A percentile compares a stretch with the other conserved stretches of the same genome.
Conservation (phyloP, 495 filamentous ascomycete genomes). For the Chaetomium fimeti region DNA sequence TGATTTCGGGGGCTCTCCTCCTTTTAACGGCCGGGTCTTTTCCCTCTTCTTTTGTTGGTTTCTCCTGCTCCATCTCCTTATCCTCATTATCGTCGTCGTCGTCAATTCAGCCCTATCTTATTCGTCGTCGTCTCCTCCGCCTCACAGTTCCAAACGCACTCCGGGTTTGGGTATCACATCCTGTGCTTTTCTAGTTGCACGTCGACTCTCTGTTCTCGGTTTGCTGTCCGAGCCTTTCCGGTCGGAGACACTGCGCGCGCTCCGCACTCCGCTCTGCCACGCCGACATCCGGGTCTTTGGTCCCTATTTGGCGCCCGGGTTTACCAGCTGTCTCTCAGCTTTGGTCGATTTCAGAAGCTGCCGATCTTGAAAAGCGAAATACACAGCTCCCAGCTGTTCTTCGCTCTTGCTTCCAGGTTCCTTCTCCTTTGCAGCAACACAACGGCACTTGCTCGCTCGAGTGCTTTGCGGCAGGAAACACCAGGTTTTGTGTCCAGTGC, state of each 20-base stretch:
- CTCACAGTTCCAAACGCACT: constrained; percentile 22
- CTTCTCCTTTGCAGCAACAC: constrained; percentile 10
- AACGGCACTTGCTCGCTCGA: background rate
- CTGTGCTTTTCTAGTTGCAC: constrained; percentile 25
- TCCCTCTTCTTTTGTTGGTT: constrained; percentile 38
- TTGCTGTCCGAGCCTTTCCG: constrained; percentile 21
- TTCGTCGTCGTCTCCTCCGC: constrained; percentile 22
- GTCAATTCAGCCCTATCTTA: constrained; percentile 22
- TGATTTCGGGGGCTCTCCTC: constrained; percentile 51
- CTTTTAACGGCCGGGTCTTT: constrained; percentile 53
- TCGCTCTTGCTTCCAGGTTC: background rate
- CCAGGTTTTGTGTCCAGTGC: background rate
- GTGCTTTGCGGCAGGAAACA: background rate
- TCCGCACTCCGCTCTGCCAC: constrained; percentile 15
- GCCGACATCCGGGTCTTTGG: constrained; percentile 13
- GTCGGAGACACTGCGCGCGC: background rate
- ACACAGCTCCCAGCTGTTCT: constrained; percentile 8
- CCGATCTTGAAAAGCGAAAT: constrained; percentile 1
- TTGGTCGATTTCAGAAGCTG: background rate
- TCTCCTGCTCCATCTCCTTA: constrained; percentile 37
- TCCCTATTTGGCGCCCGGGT: constrained; percentile 7
- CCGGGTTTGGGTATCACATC: constrained; percentile 15
- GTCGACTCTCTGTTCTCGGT: constrained; percentile 22
- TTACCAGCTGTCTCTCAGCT: constrained; percentile 20
- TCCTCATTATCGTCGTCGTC: constrained; percentile 31